Base-by-base conservation (phyloP, 148 eudicot species). In the Dianthus caryophyllus region DNA sequence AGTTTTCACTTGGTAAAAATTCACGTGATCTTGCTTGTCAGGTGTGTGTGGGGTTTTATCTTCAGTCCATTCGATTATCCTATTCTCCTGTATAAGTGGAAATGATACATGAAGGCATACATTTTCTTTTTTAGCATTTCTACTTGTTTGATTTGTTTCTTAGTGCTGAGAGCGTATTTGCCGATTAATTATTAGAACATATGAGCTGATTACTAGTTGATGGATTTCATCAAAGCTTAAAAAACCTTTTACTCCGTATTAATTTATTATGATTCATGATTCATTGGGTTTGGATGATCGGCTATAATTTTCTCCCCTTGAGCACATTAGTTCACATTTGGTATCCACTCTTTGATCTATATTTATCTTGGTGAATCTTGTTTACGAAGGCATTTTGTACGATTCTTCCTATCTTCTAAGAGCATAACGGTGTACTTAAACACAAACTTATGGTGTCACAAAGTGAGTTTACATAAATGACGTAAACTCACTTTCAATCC, bases 21-120 rank as follows among this genome's bases (percentile, higher is more conserved):
- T 83, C 88, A 50, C 86, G 96, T 66, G 96, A 93, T 80, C 96
- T 93, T 67, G 98, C 96, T 74, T 93, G 98, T 80, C 97, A 92
- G 94, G 97, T 90, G 76, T 61, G 46, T 53, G 21, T 44, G 29
- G 18, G n/a, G 30, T 44, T 49, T 14, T 26, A 7, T 38, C 22
- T 16, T 49, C 10, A 2, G 56, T 39, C 2, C 29, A 27, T 33
- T 36, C 21, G 22, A 64, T 57, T 66, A 66, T 48, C 29, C 16
- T 67, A n/a, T n/a, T n/a, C n/a, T n/a, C n/a, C n/a, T n/a, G 18
- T 57, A 30, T 47, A 9, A 44, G 21, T 60, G 33, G 31, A 59
- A 59, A 47, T 41, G 27, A 25, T 66, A 30, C 25, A 18, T 39
- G 2, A 38, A 15, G 26, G 70, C 60, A 22, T 21, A 17, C 24